Base-by-base conservation (phyloP, 2,329 filamentous ascomycete genomes). In the Cladosporium sp. region DNA sequence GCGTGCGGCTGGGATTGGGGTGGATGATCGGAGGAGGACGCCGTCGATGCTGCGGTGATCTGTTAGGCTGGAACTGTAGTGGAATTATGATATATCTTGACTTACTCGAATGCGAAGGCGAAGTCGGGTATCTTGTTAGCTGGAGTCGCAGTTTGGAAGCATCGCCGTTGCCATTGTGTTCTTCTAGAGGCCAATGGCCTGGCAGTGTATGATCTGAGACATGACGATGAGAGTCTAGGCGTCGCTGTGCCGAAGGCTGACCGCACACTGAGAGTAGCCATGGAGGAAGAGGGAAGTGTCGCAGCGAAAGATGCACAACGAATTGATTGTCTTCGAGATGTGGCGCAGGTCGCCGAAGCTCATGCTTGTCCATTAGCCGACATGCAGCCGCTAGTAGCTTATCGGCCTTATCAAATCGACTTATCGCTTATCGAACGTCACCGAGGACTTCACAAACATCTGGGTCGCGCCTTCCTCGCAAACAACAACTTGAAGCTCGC, bases 1-100 rank as follows among this genome's bases (percentile, higher is more conserved):
- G 1, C 87, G 82, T 1, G 95, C 94, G 34, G 91, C 90, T 1
- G 92, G 90, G 56, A 98, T 88, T 3, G 91, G 88, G 68, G 89
- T 86, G 4, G 90, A 87, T 67, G 91, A 90, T 74, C 93, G 92
- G 34, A 98, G 85, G 23, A 99, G 86, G n/a, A 99, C 95, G 64
- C 95, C 95, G 77, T 99, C 95, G 75, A 99, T 96, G 77, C 87
- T 91, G 69, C 7, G 23, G 2, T 8, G 3, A 66, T 77, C 74
- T 5, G 79, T 79, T 34, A 78, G 59, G 2, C 14, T 58, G 26
- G 11, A 18, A 58, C 25, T 28, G 3, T 16, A 21, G 21, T 39
- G 23, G 60, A 28, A 21, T 21, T 23, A 46, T 26, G n/a, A 32
- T 7, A 26, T 10, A 14, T 67, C 67, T 54, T 51, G 59, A n/a